These are phyloP conservation scores for Teratosphaeria pseudoeucalypti DNA, from an alignment of 2,329 filamentous ascomycete species.

Conservation along the genomic window DNA sequence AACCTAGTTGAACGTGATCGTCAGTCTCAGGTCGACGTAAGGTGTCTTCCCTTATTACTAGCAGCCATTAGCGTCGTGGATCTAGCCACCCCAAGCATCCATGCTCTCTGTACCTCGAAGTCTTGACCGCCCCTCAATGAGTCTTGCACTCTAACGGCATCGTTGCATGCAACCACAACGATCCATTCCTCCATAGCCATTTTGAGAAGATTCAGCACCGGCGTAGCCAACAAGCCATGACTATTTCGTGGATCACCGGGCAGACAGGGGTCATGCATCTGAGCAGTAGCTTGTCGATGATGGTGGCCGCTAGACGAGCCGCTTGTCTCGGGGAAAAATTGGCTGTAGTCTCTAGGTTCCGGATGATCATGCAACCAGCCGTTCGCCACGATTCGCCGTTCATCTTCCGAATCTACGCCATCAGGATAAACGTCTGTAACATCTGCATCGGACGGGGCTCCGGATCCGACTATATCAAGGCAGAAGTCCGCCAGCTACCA, in stretches of 20 bases:
- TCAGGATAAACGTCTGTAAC: too few species aligned
- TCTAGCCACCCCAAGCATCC: neutral
- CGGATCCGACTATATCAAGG: neutral
- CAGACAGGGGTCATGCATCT: neutral
- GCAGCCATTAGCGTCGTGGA: neutral
- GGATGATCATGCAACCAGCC: neutral
- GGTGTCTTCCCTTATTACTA: neutral
- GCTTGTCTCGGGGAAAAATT: neutral
- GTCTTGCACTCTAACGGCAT: too few species aligned
- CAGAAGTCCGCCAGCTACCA: too few species aligned
- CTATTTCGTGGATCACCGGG: neutral
- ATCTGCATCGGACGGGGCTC: neutral
- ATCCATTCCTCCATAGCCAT: too few species aligned
- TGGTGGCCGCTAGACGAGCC: neutral
- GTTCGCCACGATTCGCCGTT: neutral
- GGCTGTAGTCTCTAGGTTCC: neutral
- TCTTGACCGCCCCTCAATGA: too few species aligned
- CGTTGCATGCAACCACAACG: neutral
- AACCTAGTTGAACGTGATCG: neutral
- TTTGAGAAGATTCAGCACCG: too few species aligned
- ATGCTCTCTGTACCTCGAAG: neutral
- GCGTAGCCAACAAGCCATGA: neutral
- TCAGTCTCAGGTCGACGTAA: neutral
- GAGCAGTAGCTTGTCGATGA: neutral
- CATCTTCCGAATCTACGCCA: neutral